Conservation (phyloP, 371 early-diverging fungal genomes). For the Lichtheimia ornata region DNA sequence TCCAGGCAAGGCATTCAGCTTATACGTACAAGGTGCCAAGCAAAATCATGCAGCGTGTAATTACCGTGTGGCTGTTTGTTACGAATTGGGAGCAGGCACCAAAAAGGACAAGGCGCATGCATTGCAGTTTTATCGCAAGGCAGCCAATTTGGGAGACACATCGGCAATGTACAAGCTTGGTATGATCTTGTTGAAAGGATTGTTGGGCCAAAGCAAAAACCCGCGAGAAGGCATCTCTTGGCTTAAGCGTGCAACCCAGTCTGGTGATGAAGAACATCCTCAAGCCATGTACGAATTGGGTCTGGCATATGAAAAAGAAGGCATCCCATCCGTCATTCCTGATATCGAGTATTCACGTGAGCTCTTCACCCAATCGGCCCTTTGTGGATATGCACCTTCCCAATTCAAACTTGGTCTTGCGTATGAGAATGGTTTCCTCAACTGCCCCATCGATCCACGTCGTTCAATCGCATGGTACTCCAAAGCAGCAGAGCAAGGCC, state of each 20-base stretch:
- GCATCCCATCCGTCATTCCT: constrained; percentile 74
- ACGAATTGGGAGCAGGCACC: constrained; percentile 93
- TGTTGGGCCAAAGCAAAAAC: constrained; percentile 66
- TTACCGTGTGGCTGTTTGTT: constrained; percentile 94
- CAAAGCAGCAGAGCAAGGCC: constrained; percentile 85
- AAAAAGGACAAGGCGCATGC: constrained; percentile 84
- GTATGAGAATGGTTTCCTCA: constrained; percentile 92
- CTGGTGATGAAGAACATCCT: constrained; percentile 88
- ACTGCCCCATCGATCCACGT: constrained; percentile 87
- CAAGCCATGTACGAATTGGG: constrained; percentile 94
- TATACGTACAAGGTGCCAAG: constrained; percentile 92
- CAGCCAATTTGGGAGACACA: constrained; percentile 91
- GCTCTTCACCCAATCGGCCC: constrained; percentile 88
- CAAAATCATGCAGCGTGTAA: constrained; percentile 91
- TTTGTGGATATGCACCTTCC: constrained; percentile 91
- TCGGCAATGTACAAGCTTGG: constrained; percentile 96
- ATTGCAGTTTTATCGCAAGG: constrained; percentile 91
- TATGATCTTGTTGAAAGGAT: constrained; percentile 78
- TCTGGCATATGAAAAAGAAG: constrained; percentile 81
- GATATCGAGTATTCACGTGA: constrained; percentile 89
- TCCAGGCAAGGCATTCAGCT: constrained; percentile 87
- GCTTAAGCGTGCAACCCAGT: constrained; percentile 90
- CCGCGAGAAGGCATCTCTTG: constrained; percentile 89
- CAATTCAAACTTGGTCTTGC: constrained; percentile 92
- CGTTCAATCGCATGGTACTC: constrained; percentile 97